Evolutionary conservation across 1,284 basidiomycete genomes (phyloP), one percentile per base, ranked within the genome.

Genomic region (Mycena sp.): DNA sequence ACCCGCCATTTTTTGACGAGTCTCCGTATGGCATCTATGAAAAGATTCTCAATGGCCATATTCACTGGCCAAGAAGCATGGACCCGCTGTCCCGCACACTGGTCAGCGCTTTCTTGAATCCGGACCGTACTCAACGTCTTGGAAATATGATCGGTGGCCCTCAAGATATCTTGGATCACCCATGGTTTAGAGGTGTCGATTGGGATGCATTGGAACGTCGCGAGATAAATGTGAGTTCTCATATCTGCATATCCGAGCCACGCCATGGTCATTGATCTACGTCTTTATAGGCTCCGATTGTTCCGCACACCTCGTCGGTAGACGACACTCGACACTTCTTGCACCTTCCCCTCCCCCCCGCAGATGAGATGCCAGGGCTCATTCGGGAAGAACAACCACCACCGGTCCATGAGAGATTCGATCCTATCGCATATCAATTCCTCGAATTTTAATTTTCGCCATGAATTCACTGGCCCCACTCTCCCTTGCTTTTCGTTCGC

Each of bases 1-100:
- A 92, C 70, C 92, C 92, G 72, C 88, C 96, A 76, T 98, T 98
- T 83, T 98, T 96, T 77, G 95, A 98, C 71, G 91, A 93, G 66
- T 92, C 93, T 14, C 92, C 96, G 11, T 98, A 95, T 74, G 96
- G 96, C 66, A 91, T 99, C 71, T 93, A 99, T 73, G 95, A 98
- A 80, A 96, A 96, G 76, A 93, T 99, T 59, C 81, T 99, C 52
- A 92, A 89, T 46, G 94, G 94, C n/a, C 89, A 94, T 70, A 89
- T 99, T 37, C 89, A 95, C 68, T 99, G 96, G 89, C 94, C 98
- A 28, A 91, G 87, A 71, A 92, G 90, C 55, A 95, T 98, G 84
- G 88, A 97, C 70, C 82, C 84, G 26, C 81, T 92, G 12, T 92
- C 92, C 37, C 86, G 86, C 65, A 89, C 89, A 65, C 81, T 94